Base-by-base conservation (phyloP, 371 early-diverging fungal genomes). In the Smittium culicis region DNA sequence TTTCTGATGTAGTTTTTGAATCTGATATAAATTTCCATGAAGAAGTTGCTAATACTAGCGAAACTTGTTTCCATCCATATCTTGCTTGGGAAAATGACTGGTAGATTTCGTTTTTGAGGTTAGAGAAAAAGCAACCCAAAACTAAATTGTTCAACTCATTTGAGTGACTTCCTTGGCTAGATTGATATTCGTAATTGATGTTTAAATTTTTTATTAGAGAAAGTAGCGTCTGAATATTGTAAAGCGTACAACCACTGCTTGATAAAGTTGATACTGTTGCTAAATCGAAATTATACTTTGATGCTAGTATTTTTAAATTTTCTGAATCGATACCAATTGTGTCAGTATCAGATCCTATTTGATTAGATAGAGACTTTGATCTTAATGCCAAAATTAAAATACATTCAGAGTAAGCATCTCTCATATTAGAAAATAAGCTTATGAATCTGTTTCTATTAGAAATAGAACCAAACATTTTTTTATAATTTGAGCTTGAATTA, bases 1-100 rank as follows among this genome's bases (percentile, higher is more conserved):
- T 5, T 24, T 35, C 25, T 29, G 29, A 16, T n/a, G 34, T 35
- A n/a, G 30, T 24, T 35, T 34, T 54, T 11, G 67, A 5, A 8
- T 54, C 62, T 54, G 73, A 71, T 57, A 76, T 61, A 63, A 66
- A 71, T 63, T 67, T 69, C 72, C 80, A 91, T 73, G 77, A 88
- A 70, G 76, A 84, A 27, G 82, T 79, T 0, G 90, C 63, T 0
- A 88, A 81, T 25, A 89, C 80, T 63, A 88, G 86, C 0, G 89
- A 79, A 24, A 92, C 74, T 65, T 90, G 84, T 68, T 85, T 83
- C 94, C 93, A 95, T 0, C 89, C 87, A 35, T 83, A 75, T 67
- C 88, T 60, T 68, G 85, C 81, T 66, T 86, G 81, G 54, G 75
- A 68, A 64, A 85, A 81, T 2, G 83, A 88, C 64, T 78, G 78